Percentiles rank a stretch among this genome's conserved stretches.
Evolutionary conservation across 345 rosid species (phyloP).

Genomic region (Dipteronia dyeriana): DNA sequence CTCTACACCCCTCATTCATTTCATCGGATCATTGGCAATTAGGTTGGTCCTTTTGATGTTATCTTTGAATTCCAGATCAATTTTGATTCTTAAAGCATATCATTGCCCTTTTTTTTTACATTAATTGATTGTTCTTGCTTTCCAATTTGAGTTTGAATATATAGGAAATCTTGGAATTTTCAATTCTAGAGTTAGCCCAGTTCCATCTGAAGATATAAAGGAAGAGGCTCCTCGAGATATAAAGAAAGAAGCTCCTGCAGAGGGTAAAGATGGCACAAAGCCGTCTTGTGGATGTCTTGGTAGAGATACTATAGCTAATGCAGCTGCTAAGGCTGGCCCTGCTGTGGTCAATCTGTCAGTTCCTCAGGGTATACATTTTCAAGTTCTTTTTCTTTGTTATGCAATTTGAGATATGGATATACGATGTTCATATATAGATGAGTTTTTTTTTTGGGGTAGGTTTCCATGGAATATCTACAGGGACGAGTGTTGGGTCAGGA

Average conservation of each 20-base stretch:
- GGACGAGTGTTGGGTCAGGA: constrained; percentile 76
- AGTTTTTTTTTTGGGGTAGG: constrained; percentile 31
- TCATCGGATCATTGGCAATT: constrained; percentile 32
- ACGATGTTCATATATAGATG: neutral
- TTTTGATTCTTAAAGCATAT: neutral
- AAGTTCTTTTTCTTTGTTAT: neutral
- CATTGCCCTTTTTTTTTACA: neutral
- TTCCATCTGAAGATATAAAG: constrained; percentile 31
- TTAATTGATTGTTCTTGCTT: neutral
- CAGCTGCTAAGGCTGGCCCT: constrained; percentile 80
- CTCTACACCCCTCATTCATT: constrained; percentile 20
- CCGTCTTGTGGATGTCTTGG: constrained; percentile 58
- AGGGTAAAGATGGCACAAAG: constrained; percentile 41
- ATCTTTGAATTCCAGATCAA: neutral
- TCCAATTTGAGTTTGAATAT: constrained; percentile 12
- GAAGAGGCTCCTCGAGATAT: constrained; percentile 30
- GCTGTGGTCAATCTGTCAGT: constrained; percentile 88
- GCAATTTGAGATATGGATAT: neutral
- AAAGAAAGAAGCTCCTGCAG: constrained; percentile 31
- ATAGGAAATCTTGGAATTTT: constrained; percentile 44
- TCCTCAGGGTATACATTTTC: constrained; percentile 53
- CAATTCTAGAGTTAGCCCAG: constrained; percentile 46
- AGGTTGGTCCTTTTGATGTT: constrained; percentile 36
- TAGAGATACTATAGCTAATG: constrained; percentile 77
- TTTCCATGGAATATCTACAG: constrained; percentile 50